phyloP scores from a whole-genome alignment of 495 filamentous ascomycete genomes.

The Chaetomidium leptoderma region DNA sequence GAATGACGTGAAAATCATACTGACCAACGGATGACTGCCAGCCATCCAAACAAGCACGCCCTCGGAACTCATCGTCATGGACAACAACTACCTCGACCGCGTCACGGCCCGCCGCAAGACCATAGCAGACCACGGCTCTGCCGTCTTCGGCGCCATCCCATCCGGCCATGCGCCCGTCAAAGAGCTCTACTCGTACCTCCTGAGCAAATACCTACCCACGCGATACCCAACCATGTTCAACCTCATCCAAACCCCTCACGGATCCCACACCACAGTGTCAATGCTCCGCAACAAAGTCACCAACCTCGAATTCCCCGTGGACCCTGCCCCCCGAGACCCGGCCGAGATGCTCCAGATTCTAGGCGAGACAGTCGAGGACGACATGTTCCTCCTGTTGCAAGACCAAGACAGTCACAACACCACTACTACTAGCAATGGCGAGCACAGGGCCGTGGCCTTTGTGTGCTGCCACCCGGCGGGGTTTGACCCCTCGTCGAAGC shows the following conservation, averaged over 20 bases:
- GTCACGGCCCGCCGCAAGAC: slow-evolving; percentile 51
- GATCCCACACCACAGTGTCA: slow-evolving; percentile 16
- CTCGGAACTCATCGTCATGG: slow-evolving; percentile 61
- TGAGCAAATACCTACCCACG: slow-evolving; percentile 58
- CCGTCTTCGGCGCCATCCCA: slow-evolving; percentile 44
- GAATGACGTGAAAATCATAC: background rate
- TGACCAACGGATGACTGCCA: slow-evolving; percentile 4
- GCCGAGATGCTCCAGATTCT: slow-evolving; percentile 46
- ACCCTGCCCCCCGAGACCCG: slow-evolving; percentile 26
- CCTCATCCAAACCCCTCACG: slow-evolving; percentile 13
- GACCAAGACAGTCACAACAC: slow-evolving; percentile 44
- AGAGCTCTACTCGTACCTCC: slow-evolving; percentile 64
- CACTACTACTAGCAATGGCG: too few species aligned
- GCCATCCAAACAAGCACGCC: slow-evolving; percentile 48
- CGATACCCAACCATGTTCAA: slow-evolving; percentile 63
- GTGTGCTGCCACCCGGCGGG: slow-evolving; percentile 69
- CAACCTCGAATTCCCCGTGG: slow-evolving; percentile 39
- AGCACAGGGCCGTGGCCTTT: slow-evolving; percentile 63
- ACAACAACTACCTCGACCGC: slow-evolving; percentile 58
- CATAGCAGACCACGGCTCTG: slow-evolving; percentile 46
- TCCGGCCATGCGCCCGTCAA: slow-evolving; percentile 47
- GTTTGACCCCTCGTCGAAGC: slow-evolving; percentile 61
- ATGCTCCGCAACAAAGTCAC: slow-evolving; percentile 47
- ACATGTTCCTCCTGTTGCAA: slow-evolving; percentile 65
- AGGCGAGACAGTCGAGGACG: slow-evolving; percentile 62